phyloP scores from a whole-genome alignment of 106 monocot genomes.

The Phalaenopsis equestris region DNA sequence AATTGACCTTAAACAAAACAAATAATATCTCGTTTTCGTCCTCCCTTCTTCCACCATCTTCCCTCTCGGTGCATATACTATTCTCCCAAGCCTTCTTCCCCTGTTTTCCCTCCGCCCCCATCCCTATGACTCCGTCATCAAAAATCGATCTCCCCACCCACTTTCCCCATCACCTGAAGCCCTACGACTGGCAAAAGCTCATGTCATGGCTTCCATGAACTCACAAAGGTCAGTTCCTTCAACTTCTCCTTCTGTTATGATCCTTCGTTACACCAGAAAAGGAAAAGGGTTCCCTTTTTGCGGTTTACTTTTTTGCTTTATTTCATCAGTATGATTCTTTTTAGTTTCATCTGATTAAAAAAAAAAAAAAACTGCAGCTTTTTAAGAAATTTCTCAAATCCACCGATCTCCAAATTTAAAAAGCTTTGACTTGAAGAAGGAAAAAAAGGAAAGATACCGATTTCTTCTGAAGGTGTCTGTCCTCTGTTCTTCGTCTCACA shows the following conservation, averaged over 20 bases:
- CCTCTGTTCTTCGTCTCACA: not conserved
- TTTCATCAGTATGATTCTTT: not conserved
- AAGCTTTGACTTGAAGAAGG: not conserved
- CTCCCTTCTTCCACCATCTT: slow-evolving; percentile 4
- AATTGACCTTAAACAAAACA: not conserved
- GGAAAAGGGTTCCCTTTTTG: not conserved
- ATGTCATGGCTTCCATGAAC: not conserved
- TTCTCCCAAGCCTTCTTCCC: not conserved
- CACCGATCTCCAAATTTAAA: not conserved
- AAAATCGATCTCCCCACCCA: not conserved
- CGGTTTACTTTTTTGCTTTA: not conserved
- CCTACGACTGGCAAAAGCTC: not conserved
- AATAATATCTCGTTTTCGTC: not conserved
- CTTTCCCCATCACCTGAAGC: not conserved
- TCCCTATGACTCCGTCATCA: not conserved
- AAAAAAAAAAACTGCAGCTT: not conserved
- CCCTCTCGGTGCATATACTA: not conserved
- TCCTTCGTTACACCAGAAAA: not conserved
- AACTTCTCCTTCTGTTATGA: not conserved
- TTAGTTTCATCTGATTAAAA: not conserved
- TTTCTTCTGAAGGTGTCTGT: not conserved
- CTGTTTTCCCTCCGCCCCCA: not conserved
- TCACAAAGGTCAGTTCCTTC: slow-evolving; percentile 6
- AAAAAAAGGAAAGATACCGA: not conserved
- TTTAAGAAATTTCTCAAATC: not conserved